Percentiles rank a stretch among this genome's conserved stretches.
phyloP scores from a whole-genome alignment of 768 basidiomycete species.

The Suillus spraguei region DNA sequence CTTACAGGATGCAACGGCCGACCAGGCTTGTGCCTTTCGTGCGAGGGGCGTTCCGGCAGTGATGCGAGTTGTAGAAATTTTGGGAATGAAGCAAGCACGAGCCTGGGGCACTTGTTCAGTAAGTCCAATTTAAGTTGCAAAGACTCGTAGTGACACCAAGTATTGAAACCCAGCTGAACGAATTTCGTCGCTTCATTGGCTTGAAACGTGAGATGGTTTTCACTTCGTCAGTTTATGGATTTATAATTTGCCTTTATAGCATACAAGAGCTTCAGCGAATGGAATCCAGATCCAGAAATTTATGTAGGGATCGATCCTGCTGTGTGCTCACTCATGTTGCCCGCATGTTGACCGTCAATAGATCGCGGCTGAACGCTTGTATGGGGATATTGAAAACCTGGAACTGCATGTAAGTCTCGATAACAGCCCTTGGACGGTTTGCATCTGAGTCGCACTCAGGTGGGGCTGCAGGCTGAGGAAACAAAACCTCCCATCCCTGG shows the following conservation, averaged over 20 bases:
- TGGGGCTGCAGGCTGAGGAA: constrained; percentile 74
- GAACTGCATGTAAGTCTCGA: constrained; percentile 65
- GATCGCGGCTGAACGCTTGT: constrained; percentile 65
- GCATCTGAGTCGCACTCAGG: constrained; percentile 35
- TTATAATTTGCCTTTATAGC: constrained; percentile 39
- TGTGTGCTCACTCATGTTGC: no score
- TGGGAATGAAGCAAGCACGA: constrained; percentile 68
- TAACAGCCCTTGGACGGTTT: neutral
- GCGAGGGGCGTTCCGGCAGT: constrained; percentile 71
- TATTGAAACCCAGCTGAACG: constrained; percentile 51
- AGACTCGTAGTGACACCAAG: neutral
- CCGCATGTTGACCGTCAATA: constrained; percentile 25
- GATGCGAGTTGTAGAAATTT: constrained; percentile 66
- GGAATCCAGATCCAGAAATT: constrained; percentile 66
- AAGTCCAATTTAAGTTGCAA: constrained; percentile 23
- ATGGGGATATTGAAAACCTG: constrained; percentile 74
- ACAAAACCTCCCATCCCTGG: constrained; percentile 65
- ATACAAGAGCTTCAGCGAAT: constrained; percentile 65
- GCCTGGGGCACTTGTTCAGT: constrained; percentile 76
- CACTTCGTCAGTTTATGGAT: neutral
- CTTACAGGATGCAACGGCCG: constrained; percentile 62
- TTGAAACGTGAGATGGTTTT: constrained; percentile 54
- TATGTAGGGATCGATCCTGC: constrained; percentile 39
- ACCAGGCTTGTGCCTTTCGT: constrained; percentile 61
- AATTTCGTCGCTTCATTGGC: constrained; percentile 72